Base-by-base conservation (phyloP, 1,139 yeast genomes). In the Saccharomycopsis hybrid region DNA sequence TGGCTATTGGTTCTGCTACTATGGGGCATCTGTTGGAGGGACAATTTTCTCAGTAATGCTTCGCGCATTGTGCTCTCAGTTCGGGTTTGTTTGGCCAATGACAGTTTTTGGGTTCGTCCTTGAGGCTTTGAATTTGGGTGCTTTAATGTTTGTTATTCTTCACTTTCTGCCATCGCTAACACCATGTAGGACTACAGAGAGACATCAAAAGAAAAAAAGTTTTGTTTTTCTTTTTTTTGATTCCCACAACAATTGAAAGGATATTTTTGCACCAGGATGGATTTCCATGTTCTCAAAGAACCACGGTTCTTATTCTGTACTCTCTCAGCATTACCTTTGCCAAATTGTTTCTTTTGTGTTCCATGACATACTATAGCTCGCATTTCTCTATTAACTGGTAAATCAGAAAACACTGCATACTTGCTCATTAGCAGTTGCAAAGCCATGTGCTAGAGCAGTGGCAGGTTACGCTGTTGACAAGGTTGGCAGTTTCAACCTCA, bases 1-100 rank as follows among this genome's bases (percentile, higher is more conserved):
- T 73, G 42, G 85, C 84, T 1, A 62, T 76, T 41, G 79, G 82
- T 1, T 62, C 73, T 41, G 84, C 83, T 1, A 62, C 76, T 40
- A 78, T 83, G 1, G 87, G 87, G 85, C 85, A 0, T 73, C 81
- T 7, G 63, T 78, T 2, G 88, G 88, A 1, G 85, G 85, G 5
- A 69, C 81, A 1, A 64, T 77, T 1, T 78, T 77, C 62, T 81
- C 87, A 0, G 60, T 80, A 27, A 70, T 78, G 68, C 68, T 80
- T 55, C 72, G 77, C 54, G 62, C 66, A 43, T 64, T 80, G 52
- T 74, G 73, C 58, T 64, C 60, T 0, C 56, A 59, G 33, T 64
- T 77, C 27, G 86, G 88, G 1, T 83, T 71, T 60, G 73, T 69
- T 30, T 82, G 87, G 86, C 77, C 85, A 1, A 70, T 80, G 46